These are phyloP conservation scores for Linnemannia schmuckeri DNA, from an alignment of 192 early-diverging fungal species.

Conservation along the genomic window DNA sequence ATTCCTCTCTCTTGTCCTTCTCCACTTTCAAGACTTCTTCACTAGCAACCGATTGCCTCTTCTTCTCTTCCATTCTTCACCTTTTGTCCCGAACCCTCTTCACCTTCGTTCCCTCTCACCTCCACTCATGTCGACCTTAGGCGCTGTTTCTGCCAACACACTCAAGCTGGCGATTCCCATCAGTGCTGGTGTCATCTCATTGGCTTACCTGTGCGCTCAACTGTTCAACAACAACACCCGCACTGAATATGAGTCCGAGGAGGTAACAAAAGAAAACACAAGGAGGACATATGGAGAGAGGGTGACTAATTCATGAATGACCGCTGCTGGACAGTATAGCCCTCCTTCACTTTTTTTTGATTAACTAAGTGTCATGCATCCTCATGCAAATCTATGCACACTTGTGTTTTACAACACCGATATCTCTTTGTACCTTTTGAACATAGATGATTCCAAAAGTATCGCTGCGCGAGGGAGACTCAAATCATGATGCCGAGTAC, in stretches of 20 bases:
- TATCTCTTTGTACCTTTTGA: neutral
- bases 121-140: neutral
- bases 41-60: neutral
- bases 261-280: neutral
- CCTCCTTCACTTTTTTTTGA: no score
- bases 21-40: neutral
- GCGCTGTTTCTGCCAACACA: neutral
- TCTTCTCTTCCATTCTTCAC: neutral
- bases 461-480: slow-evolving; percentile 2
- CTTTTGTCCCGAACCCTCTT: neutral
- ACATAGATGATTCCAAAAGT: slow-evolving; percentile 14
- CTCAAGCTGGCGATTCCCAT: slow-evolving; percentile 10
- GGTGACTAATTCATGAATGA: neutral
- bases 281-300: no score
- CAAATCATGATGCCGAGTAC: slow-evolving; percentile 29
- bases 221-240: neutral
- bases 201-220: neutral
- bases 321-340: no score
- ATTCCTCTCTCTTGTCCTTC: neutral
- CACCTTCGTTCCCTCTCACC: neutral
- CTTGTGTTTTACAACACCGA: neutral
- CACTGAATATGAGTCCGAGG: neutral
- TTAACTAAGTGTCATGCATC: no score
- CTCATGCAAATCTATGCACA: neutral
- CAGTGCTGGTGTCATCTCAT: neutral